Percentiles rank a stretch among this genome's conserved stretches.
These are phyloP conservation scores for Cladosporium austrohemisphaericum DNA, from an alignment of 2,329 filamentous ascomycete species.

Conservation along the genomic window DNA sequence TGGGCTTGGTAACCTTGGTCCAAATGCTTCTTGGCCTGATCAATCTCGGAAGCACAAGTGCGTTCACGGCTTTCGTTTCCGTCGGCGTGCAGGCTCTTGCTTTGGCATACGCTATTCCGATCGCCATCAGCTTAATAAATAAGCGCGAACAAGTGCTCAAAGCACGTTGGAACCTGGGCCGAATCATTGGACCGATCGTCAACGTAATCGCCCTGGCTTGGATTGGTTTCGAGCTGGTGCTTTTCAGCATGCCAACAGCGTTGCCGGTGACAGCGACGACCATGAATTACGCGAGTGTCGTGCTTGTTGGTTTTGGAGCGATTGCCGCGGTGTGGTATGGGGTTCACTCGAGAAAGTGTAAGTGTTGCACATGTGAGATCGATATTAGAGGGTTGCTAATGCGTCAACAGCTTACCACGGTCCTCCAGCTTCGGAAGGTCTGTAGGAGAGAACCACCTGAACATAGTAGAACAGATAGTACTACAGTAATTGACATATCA, in stretches of 20 bases:
- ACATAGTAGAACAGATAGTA: constrained; percentile 28
- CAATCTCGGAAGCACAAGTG: constrained; percentile 46
- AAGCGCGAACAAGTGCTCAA: constrained; percentile 28
- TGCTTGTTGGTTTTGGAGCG: constrained; percentile 52
- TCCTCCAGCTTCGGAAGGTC: constrained; percentile 18
- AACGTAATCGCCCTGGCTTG: constrained; percentile 29
- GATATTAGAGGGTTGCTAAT: not conserved
- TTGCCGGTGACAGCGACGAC: constrained; percentile 51
- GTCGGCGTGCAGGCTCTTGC: constrained; percentile 57
- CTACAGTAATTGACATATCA: constrained; percentile 11
- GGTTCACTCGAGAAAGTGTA: constrained; percentile 18
- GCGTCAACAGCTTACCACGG: constrained; percentile 15
- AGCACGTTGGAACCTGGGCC: constrained; percentile 22
- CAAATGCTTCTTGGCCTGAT: constrained; percentile 50
- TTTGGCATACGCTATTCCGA: constrained; percentile 55
- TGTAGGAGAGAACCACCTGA: not conserved
- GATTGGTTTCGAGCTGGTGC: constrained; percentile 29
- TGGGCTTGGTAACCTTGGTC: constrained; percentile 43
- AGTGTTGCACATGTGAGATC: not conserved
- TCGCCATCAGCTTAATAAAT: constrained; percentile 48
- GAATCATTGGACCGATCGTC: constrained; percentile 17
- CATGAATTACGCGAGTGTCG: constrained; percentile 57
- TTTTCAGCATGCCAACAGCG: constrained; percentile 54
- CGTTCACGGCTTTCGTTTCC: constrained; percentile 50
- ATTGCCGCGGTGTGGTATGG: constrained; percentile 21